Evolutionary conservation across 495 filamentous ascomycete genomes (phyloP), one percentile per base, ranked within the genome.

Genomic region (Filosporella fistucella): DNA sequence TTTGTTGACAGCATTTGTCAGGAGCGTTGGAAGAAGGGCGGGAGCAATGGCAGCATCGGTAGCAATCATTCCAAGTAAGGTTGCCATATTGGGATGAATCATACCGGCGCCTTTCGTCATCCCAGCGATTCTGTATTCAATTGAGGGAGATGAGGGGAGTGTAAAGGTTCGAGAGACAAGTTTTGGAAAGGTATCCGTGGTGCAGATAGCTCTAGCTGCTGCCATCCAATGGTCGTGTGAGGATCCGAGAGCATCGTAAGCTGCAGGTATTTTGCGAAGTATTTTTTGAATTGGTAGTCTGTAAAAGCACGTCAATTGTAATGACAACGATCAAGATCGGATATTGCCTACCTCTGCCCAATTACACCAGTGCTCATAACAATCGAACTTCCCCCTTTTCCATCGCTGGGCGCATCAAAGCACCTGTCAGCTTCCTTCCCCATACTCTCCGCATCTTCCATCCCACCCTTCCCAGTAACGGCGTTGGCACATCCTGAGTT

Each of bases 41-140:
- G 88, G 72, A 7, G 78, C 75, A 59, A 97, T 82, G 12, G 89
- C 85, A 0, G 85, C 94, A 57, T 99, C 93, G 22, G 93, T 99
- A 61, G 88, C 91, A 59, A 97, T 78, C 45, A 97, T 87, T 38
- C 88, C 91, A 23, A 99, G 80, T 30, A 99, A 78, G 0, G 93
- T 99, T 34, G 90, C 93, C 91, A 98, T 96, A 71, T 99, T 96
- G 17, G 93, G 93, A 67, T 96, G 91, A 62, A 99, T 99, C 93
- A 99, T 99, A 57, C 93, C 93, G 12, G 93, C 94, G 36, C 93
- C 93, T 68, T 99, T 99, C 51, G 94, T 95, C 80, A 95, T 96
- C 39, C 93, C 93, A 21, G 86, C 89, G 21, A 99, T 84, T 56
- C 76, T 72, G 70, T 96, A 99, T 61, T 77, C 75, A 32, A 76